phyloP scores from a whole-genome alignment of 768 basidiomycete genomes.

The Symmetrospora coprosmae region DNA sequence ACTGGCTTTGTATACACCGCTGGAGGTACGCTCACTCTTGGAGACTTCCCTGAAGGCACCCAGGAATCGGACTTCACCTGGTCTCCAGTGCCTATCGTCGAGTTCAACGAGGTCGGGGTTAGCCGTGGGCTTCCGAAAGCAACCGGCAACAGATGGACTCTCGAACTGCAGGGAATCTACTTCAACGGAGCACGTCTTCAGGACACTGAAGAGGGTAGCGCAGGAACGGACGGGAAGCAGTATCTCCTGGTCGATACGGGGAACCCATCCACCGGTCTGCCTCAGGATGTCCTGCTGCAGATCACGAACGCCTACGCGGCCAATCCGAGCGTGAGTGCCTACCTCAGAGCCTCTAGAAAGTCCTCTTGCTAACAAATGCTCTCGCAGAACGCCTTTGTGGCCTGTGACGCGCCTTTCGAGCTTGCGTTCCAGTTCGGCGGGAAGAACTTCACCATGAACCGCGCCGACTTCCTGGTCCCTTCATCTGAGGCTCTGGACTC shows the following conservation, averaged over 20 bases:
- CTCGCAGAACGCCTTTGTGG: not conserved
- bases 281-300: not conserved
- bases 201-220: not conserved
- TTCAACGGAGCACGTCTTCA: conserved; percentile 3
- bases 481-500: no score
- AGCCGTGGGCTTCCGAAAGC: not conserved
- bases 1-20: no score
- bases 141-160: conserved; percentile 13
- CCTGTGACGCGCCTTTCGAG: conserved; percentile 2
- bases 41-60: conserved; percentile 3
- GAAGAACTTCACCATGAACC: not conserved
- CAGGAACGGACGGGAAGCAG: not conserved
- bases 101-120: not conserved
- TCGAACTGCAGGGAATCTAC: conserved; percentile 1
- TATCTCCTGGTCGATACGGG: not conserved
- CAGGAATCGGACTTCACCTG: conserved; percentile 8
- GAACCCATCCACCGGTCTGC: conserved; percentile 6
- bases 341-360: no score
- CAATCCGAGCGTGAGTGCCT: not conserved
- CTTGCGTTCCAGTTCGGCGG: conserved; percentile 7
- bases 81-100: not conserved
- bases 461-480: not conserved
- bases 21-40: conserved; percentile 15
- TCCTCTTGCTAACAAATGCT: not conserved
- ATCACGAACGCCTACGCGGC: not conserved